These are phyloP conservation scores for Zopfochytrium polystomum DNA, from an alignment of 371 early-diverging fungal genomes.

Conservation along the genomic window DNA sequence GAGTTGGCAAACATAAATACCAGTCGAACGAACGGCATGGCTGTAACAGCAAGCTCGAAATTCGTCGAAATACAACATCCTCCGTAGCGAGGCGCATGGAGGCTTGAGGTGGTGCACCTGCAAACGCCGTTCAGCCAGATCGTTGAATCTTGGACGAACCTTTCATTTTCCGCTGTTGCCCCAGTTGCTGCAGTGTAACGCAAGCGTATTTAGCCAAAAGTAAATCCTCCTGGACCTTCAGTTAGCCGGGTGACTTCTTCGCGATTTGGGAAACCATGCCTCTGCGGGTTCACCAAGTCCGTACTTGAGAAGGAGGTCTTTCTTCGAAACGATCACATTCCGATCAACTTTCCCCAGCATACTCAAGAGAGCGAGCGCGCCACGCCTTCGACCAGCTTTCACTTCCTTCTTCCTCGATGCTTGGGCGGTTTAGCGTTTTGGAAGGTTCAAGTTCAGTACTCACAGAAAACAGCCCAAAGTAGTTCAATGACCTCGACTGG, in stretches of 20 bases:
- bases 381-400: conserved; percentile 72
- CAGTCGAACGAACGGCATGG: conserved; percentile 21
- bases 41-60: conserved; percentile 9
- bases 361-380: conserved; percentile 85
- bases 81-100: conserved; percentile 59
- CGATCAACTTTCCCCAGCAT: conserved; percentile 86
- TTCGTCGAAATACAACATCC: conserved; percentile 16
- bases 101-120: conserved; percentile 23
- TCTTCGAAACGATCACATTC: conserved; percentile 73
- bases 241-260: too few species aligned
- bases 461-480: conserved; percentile 83
- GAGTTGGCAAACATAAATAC: conserved; percentile 3
- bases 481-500: conserved; percentile 65
- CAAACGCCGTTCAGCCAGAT: neutral
- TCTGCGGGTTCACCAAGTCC: conserved; percentile 84
- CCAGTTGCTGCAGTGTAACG: conserved; percentile 72
- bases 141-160: too few species aligned
- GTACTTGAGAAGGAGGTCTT: conserved; percentile 75
- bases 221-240: conserved; percentile 61
- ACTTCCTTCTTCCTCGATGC: conserved; percentile 64
- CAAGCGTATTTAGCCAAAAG: conserved; percentile 84
- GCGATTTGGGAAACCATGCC: conserved; percentile 34
- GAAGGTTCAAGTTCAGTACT: conserved; percentile 7
- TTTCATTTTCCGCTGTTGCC: conserved; percentile 47
- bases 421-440: conserved; percentile 13